phyloP scores from a whole-genome alignment of 202 grass and related monocot genomes.

The Dendrocalamus latiflorus region DNA sequence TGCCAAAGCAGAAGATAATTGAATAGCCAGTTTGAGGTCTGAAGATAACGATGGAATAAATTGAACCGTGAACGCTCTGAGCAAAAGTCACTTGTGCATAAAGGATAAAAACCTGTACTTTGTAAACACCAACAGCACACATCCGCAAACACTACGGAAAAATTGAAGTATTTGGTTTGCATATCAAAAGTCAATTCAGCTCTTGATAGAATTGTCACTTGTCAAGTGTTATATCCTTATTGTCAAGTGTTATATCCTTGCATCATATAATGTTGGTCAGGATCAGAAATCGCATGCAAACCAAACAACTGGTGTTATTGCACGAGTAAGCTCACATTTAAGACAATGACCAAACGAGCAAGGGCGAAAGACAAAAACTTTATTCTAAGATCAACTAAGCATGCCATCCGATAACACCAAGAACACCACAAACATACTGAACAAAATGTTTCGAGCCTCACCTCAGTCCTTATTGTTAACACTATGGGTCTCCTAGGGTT shows the following conservation, averaged over 20 bases:
- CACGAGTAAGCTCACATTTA: background rate
- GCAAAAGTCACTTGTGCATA: background rate
- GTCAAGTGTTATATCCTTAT: background rate
- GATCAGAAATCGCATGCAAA: constrained; percentile 17
- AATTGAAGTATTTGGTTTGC: background rate
- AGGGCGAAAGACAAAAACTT: background rate
- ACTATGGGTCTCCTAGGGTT: no score
- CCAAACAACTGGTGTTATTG: background rate
- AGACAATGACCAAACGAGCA: background rate
- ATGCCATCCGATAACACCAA: constrained; percentile 12
- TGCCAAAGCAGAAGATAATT: background rate
- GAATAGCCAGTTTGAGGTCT: background rate
- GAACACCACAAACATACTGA: constrained; percentile 18
- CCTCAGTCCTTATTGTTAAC: constrained; percentile 3
- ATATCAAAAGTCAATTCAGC: no score
- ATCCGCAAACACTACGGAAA: background rate
- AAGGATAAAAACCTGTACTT: background rate
- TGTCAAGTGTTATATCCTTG: background rate
- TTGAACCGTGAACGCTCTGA: background rate
- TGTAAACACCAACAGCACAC: background rate
- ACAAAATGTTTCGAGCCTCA: constrained; percentile 32
- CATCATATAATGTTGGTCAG: background rate
- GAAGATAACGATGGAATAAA: background rate
- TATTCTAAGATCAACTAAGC: constrained; percentile 43
- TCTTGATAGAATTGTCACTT: background rate